phyloP scores from a whole-genome alignment of 148 eudicot genomes.

The Linanthus parryae region DNA sequence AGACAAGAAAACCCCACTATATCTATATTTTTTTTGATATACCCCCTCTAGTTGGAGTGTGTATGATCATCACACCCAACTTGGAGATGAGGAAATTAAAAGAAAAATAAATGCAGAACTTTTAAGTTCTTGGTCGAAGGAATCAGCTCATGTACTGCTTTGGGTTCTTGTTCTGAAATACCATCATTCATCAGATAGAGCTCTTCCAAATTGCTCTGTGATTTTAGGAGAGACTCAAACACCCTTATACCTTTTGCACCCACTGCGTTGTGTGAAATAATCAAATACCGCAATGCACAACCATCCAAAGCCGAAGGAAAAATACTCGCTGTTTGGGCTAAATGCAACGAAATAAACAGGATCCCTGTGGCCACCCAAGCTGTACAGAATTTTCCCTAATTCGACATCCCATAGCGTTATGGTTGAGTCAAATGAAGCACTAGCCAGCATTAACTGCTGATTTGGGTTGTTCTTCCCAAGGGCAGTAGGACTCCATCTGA shows the following conservation, averaged over 20 bases:
- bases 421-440: conserved; percentile 67
- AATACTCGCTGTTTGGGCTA: no score
- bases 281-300: conserved; percentile 36
- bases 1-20: no score
- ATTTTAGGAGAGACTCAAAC: conserved; percentile 48
- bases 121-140: conserved; percentile 53
- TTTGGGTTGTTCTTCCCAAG: conserved; percentile 60
- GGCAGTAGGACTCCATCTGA: conserved; percentile 73
- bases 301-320: conserved; percentile 61
- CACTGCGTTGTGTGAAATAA: conserved; percentile 67
- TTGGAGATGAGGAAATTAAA: no score
- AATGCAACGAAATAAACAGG: no score
- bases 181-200: conserved; percentile 70
- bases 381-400: conserved; percentile 38
- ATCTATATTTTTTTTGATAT: no score
- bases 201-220: conserved; percentile 62
- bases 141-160: conserved; percentile 49
- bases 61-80: no score
- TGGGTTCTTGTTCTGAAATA: conserved; percentile 71
- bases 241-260: conserved; percentile 83
- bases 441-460: conserved; percentile 58
- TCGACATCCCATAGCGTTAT: conserved; percentile 56
- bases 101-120: conserved; percentile 64
- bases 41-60: no score
- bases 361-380: conserved; percentile 69